These are phyloP conservation scores for Bipolaris zeicola DNA, from an alignment of 2,329 filamentous ascomycete species.

Conservation along the genomic window DNA sequence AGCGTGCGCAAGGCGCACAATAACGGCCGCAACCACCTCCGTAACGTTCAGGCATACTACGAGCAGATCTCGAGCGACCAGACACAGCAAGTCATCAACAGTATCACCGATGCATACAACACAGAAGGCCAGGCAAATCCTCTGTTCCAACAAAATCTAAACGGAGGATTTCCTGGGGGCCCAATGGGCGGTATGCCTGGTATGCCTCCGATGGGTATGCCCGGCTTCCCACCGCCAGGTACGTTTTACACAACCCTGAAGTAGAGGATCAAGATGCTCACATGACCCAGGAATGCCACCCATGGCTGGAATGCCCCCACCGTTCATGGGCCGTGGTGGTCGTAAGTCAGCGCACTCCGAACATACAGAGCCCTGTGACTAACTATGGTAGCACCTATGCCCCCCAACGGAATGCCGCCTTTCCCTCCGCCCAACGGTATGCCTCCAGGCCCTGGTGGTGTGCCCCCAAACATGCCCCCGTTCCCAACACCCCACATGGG, in stretches of 20 bases:
- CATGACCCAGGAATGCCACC: constrained; percentile 32
- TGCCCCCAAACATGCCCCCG: constrained; percentile 44
- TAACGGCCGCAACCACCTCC: constrained; percentile 91
- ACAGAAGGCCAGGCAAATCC: constrained; percentile 93
- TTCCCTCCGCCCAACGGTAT: constrained; percentile 42
- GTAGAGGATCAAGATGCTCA: constrained; percentile 14
- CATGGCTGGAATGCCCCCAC: constrained; percentile 45
- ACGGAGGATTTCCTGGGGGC: constrained; percentile 54
- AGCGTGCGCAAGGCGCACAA: constrained; percentile 99
- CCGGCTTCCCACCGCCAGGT: constrained; percentile 31
- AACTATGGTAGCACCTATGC: constrained; percentile 30
- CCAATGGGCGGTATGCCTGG: constrained; percentile 28
- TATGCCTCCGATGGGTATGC: constrained; percentile 30
- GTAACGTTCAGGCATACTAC: constrained; percentile 98
- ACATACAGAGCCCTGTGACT: neutral
- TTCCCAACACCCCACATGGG: constrained; percentile 48
- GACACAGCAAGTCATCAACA: constrained; percentile 97
- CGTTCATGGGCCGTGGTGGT: constrained; percentile 51
- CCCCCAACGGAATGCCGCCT: constrained; percentile 37
- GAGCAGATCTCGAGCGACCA: constrained; percentile 99
- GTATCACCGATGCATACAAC: constrained; percentile 93
- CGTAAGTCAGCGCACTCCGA: constrained; percentile 31
- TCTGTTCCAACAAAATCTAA: constrained; percentile 64
- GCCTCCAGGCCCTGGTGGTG: constrained; percentile 40
- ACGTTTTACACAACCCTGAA: neutral